Evolutionary conservation across 2,329 filamentous ascomycete species (phyloP), one percentile per base, ranked within the genome.

Genomic region (Arthrobotrys pseudoclavata): DNA sequence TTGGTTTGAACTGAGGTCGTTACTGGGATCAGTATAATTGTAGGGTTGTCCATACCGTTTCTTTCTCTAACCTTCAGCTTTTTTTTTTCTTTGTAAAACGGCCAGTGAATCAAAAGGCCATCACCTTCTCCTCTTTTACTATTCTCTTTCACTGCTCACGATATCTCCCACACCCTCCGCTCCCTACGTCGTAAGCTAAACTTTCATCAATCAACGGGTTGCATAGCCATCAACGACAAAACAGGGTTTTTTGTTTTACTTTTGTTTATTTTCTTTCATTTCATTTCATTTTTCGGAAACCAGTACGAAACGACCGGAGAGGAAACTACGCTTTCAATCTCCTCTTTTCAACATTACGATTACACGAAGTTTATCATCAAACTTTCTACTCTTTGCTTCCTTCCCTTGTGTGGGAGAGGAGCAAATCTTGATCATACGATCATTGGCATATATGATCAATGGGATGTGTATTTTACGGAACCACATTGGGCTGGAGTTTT

Each of bases 191-290:
- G 74, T 71, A 77, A 77, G 74, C 74, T 77, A 77, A 77, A 77
- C 74, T 77, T 77, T 77, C 74, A 77, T 77, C 74, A 77, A 77
- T 77, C 74, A 77, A 77, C 74, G 74, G 74, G 66, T 71, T 77
- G 74, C 67, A 77, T 77, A 60, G 67, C 74, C 74, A 77, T 69
- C 48, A 52, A 63, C 48, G 61, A 57, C 63, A 37, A 64, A 74
- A 52, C 74, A 77, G 74, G 74, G 61, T 77, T 50, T 52, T 42
- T 22, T 70, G 61, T 18, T 50, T 50, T 50, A 4, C 42, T 45
- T 45, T 45, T 45, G 2, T 45, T 45, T 45, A 20, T n/a, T 9
- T 20, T 45, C 42, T 45, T 45, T 45, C 42, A 20, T 20, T 40
- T 45, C 37, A 40, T 5, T 3, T n/a, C 37, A 40, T 40, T 45